Percentiles rank a stretch among this genome's conserved stretches.
Evolutionary conservation across 257 asterid genomes (phyloP).

Genomic region (Solanum pinnatisectum): DNA sequence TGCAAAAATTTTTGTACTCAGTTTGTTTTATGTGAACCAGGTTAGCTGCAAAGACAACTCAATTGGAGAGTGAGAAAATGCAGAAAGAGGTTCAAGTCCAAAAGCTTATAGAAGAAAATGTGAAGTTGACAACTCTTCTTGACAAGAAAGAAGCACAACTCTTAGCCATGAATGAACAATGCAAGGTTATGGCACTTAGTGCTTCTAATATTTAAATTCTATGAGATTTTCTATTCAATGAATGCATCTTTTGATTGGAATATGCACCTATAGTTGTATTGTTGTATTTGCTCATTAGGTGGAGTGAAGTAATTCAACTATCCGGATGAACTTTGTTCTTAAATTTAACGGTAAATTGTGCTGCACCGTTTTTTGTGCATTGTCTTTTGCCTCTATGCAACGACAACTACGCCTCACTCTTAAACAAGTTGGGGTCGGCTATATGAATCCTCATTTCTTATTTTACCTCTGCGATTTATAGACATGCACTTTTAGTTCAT

Average conservation of each 20-base stretch:
- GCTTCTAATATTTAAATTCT: conserved; percentile 33
- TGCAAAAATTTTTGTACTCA: neutral
- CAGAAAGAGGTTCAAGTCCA: conserved; percentile 92
- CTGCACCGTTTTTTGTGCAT: neutral
- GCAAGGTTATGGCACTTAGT: conserved; percentile 87
- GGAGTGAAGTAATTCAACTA: neutral
- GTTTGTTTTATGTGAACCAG: conserved; percentile 29
- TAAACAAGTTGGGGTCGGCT: neutral
- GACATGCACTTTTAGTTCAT: neutral
- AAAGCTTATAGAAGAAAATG: conserved; percentile 93
- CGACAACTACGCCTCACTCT: neutral
- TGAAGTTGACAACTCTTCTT: conserved; percentile 56
- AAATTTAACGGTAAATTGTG: neutral
- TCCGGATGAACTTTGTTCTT: neutral
- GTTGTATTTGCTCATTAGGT: conserved; percentile 4
- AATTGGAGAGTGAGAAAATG: conserved; percentile 81
- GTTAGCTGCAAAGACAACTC: conserved; percentile 69
- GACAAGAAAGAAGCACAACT: conserved; percentile 99
- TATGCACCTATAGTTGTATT: neutral
- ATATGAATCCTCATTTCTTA: neutral
- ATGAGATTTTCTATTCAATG: neutral
- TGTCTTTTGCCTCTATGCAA: neutral
- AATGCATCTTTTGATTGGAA: neutral
- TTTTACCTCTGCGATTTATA: neutral
- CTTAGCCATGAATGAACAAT: conserved; percentile 94